These are phyloP conservation scores for Globisporangium nodosum DNA, from an alignment of 352 stramenopile species.

Conservation along the genomic window DNA sequence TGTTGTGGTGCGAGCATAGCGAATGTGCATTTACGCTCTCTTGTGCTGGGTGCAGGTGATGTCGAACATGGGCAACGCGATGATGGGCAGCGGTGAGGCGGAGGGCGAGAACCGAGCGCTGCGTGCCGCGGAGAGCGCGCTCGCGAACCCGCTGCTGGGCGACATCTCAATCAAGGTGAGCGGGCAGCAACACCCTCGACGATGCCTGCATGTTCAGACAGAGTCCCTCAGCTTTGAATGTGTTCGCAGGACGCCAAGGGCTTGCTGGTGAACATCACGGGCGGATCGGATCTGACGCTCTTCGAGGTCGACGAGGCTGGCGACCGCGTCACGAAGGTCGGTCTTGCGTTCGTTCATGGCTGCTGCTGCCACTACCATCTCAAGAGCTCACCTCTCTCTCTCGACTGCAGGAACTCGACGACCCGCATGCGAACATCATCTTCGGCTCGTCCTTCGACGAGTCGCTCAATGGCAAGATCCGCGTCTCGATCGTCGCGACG, in stretches of 20 bases:
- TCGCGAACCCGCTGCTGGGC: conserved; percentile 85
- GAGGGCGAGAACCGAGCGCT: conserved; percentile 86
- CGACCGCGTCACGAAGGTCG: conserved; percentile 70
- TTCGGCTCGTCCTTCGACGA: conserved; percentile 85
- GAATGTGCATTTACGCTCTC: not conserved
- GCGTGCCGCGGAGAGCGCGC: conserved; percentile 73
- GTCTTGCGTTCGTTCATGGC: not conserved
- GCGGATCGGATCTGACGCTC: conserved; percentile 91
- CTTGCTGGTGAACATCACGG: conserved; percentile 95
- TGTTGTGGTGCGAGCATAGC: not conserved
- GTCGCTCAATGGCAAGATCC: conserved; percentile 72
- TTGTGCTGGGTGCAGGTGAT: conserved; percentile 42
- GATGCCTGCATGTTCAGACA: not conserved
- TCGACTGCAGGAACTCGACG: conserved; percentile 62
- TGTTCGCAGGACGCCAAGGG: conserved; percentile 75
- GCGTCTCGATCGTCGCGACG: conserved; percentile 84
- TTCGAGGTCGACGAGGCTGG: conserved; percentile 89
- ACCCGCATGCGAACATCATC: conserved; percentile 86
- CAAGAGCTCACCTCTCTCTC: too few species aligned
- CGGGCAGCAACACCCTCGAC: not conserved
- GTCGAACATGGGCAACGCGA: conserved; percentile 84
- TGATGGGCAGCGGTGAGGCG: conserved; percentile 91
- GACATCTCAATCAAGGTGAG: conserved; percentile 85
- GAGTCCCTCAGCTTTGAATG: not conserved
- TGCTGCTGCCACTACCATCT: too few species aligned